A percentile compares a stretch with the other conserved stretches of the same genome.
phyloP scores from a whole-genome alignment of 345 rosid genomes.

The Atalantia buxifolia region DNA sequence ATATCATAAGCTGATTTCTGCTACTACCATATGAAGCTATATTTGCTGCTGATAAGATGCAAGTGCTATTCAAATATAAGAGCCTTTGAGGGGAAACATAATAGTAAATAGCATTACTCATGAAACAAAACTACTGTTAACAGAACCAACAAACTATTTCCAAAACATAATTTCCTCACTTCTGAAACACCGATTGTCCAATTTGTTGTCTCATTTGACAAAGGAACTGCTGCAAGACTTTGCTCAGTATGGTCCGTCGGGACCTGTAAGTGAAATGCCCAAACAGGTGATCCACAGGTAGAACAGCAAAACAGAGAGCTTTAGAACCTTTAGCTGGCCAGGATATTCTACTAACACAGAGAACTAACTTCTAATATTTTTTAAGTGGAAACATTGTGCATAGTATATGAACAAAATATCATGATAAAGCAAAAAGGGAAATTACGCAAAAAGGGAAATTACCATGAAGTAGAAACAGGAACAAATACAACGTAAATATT shows the following conservation, averaged over 20 bases:
- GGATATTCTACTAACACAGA: too few relatives aligned
- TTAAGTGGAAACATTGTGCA: not conserved
- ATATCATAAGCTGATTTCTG: not conserved
- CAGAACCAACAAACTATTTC: not conserved
- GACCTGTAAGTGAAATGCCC: constrained; percentile 21
- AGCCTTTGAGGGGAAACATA: not conserved
- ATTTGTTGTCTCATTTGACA: constrained; percentile 17
- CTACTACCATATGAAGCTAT: not conserved
- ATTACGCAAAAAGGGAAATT: not conserved
- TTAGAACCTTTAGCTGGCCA: not conserved
- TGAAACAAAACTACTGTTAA: not conserved
- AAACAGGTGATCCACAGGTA: not conserved
- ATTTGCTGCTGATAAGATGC: not conserved
- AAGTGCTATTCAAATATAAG: not conserved
- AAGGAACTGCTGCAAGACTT: constrained; percentile 15
- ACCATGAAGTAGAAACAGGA: not conserved
- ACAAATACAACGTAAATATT: not conserved
- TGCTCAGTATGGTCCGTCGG: constrained; percentile 10
- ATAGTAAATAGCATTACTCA: not conserved
- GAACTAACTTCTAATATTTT: not conserved
- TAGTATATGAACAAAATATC: not conserved
- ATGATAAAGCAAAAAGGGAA: not conserved
- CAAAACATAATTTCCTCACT: constrained; percentile 20
- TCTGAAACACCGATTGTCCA: constrained; percentile 29
- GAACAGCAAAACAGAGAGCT: not conserved